Base-by-base conservation (phyloP, 2,329 filamentous ascomycete genomes). In the Corinectria fuckeliana region DNA sequence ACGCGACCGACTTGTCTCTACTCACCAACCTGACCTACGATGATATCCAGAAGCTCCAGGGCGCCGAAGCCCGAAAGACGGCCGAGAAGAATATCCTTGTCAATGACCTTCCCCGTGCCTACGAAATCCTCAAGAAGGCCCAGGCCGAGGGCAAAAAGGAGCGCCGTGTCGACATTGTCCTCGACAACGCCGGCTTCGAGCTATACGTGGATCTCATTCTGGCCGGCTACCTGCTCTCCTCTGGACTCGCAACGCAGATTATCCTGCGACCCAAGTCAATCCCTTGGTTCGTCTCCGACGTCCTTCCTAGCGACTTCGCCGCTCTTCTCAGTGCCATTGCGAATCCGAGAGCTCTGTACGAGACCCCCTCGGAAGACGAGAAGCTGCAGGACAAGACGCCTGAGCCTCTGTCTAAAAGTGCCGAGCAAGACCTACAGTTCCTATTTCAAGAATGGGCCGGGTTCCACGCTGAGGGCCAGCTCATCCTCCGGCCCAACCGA, bases 261-360 rank as follows among this genome's bases (percentile, higher is more conserved):
- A 88, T 98, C 18, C 84, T 99, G 9, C 93, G 97, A 71, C 93
- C 95, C 50, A 99, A 99, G 79, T 89, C 88, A 20, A 93, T 99
- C 58, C 95, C 95, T 1, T 99, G 95, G 95, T 99, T 98, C 73
- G 95, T 99, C 47, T 97, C 93, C 1, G 95, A 99, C 71, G 95
- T 98, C 3, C 78, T 97, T 10, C 93, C 94, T 0, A 83, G 81
- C 38, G 95, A 99, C 77, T 97, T 98, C 69, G 83, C 82, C 1
- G 88, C 89, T n/a, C 84, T 98, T 2, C 85, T 99, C 50, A 88
- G 85, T 63, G 91, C 90, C 4, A 84, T 99, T n/a, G 86, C 89
- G 6, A 84, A 88, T 67, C 91, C 95, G 1, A 87, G 89, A 67
- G 70, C 77, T 10, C 97, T 98, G 76, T 98, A 95, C 78, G 86